Evolutionary conservation across 305 asterid species (phyloP).

Genomic region (Coffea humblotiana): DNA sequence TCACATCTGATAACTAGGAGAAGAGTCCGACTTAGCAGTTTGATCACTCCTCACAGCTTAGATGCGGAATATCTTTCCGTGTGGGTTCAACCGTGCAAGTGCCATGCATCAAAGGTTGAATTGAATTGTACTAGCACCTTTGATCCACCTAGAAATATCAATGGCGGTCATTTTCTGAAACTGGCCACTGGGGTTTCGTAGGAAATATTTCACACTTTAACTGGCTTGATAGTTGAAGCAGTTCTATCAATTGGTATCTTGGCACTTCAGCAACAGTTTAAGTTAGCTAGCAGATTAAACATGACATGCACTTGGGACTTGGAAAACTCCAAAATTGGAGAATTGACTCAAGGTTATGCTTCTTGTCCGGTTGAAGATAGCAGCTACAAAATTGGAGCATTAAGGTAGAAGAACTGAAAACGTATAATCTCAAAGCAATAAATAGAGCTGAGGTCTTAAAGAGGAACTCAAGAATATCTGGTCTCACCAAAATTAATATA

Average conservation of each 20-base stretch:
- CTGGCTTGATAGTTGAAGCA: slow-evolving; percentile 12
- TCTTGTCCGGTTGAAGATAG: background rate
- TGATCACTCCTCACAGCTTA: background rate
- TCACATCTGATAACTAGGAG: too few species aligned
- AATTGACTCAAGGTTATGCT: background rate
- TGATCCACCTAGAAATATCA: background rate
- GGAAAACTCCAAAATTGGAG: background rate
- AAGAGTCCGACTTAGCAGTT: background rate
- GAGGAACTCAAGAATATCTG: background rate
- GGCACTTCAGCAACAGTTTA: slow-evolving; percentile 12
- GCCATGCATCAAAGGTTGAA: background rate
- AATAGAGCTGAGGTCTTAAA: background rate
- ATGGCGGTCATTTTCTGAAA: background rate
- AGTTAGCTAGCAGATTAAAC: background rate
- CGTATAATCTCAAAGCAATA: background rate
- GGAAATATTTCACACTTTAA: background rate
- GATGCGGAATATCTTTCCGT: too few species aligned
- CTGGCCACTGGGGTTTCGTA: background rate
- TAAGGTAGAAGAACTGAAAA: background rate
- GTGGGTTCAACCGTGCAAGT: background rate
- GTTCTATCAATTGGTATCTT: slow-evolving; percentile 18
- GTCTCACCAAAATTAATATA: background rate
- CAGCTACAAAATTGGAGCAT: background rate
- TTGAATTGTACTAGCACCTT: background rate
- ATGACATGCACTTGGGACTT: background rate